These are phyloP conservation scores for Sordariomycetes sp. DNA, from an alignment of 2,329 filamentous ascomycete species.

Conservation along the genomic window DNA sequence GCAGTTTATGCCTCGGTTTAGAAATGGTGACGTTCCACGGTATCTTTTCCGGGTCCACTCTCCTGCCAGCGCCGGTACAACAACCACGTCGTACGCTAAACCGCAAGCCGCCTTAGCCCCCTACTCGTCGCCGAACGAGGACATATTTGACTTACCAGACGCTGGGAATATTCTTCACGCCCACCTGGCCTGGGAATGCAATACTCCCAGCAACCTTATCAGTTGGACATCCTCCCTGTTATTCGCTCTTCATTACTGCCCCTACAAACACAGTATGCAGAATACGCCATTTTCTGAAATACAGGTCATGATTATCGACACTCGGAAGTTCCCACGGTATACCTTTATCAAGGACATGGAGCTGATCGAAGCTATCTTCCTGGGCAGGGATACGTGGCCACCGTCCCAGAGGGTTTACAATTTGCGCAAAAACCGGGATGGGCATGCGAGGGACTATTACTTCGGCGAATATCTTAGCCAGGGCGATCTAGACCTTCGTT, in stretches of 20 bases:
- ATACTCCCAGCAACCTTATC: background rate
- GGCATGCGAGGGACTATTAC: background rate
- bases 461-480: constrained; percentile 2
- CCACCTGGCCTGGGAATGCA: background rate
- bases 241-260: background rate
- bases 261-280: background rate
- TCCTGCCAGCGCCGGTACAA: background rate
- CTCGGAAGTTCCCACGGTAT: background rate
- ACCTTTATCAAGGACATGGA: constrained; percentile 2
- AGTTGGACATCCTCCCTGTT: constrained; percentile 1
- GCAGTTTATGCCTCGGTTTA: background rate
- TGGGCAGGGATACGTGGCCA: background rate
- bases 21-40: background rate
- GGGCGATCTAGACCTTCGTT: background rate
- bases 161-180: background rate
- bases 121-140: background rate
- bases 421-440: background rate
- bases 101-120: background rate
- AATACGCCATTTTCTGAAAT: background rate
- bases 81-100: background rate
- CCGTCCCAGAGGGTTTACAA: background rate
- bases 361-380: background rate
- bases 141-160: background rate
- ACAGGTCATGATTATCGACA: background rate
- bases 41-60: constrained; percentile 2